phyloP scores from a whole-genome alignment of 2,329 filamentous ascomycete genomes.

The Paracamarosporium sp. region DNA sequence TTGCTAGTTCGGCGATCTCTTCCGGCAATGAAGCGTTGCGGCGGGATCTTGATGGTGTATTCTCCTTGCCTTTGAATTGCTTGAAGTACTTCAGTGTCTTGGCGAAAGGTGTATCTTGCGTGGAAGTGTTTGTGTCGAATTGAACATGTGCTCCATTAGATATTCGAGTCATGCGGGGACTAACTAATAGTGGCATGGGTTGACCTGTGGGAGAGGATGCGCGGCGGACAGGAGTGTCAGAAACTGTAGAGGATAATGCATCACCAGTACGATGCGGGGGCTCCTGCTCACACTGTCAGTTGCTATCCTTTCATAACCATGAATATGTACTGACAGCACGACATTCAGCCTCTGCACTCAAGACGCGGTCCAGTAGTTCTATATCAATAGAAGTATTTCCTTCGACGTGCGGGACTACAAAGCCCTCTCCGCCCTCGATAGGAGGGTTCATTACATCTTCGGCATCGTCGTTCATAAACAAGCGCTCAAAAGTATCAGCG shows the following conservation, averaged over 20 bases:
- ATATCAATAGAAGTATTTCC: slow-evolving; percentile 2
- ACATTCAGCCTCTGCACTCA: background rate
- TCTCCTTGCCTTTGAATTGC: slow-evolving; percentile 18
- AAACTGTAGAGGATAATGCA: background rate
- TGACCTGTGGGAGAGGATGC: background rate
- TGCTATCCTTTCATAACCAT: background rate
- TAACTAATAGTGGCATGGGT: background rate
- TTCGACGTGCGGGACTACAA: background rate
- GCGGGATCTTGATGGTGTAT: slow-evolving; percentile 18
- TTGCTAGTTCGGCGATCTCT: slow-evolving; percentile 24
- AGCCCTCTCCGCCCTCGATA: background rate
- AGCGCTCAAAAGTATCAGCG: background rate
- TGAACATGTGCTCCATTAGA: slow-evolving; percentile 8
- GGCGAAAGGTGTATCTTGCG: slow-evolving; percentile 22
- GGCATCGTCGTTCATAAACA: background rate
- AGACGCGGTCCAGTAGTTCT: background rate
- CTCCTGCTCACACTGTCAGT: background rate
- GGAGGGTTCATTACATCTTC: slow-evolving; percentile 8
- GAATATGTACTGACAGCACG: background rate
- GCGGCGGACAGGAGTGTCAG: background rate
- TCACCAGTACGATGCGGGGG: background rate
- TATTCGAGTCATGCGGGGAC: background rate
- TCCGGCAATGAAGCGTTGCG: slow-evolving; percentile 29
- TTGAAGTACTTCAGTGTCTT: slow-evolving; percentile 28
- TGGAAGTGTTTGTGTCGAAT: slow-evolving; percentile 6